phyloP scores from a whole-genome alignment of 2,329 filamentous ascomycete species.

The Xylaria sp. region DNA sequence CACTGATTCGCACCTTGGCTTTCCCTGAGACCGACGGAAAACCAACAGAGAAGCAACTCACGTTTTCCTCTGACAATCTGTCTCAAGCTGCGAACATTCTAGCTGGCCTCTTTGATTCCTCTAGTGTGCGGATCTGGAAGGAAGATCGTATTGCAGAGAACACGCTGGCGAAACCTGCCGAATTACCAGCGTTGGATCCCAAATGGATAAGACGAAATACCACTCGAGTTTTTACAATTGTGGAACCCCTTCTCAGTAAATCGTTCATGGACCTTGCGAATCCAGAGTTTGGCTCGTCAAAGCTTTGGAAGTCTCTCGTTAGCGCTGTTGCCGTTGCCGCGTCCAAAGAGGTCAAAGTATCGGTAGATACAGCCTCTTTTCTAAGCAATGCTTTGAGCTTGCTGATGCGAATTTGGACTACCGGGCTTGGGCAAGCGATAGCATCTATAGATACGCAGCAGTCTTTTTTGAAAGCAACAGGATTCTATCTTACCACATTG shows the following conservation, averaged over 20 bases:
- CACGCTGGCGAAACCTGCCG: slow-evolving; percentile 66
- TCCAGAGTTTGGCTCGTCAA: slow-evolving; percentile 57
- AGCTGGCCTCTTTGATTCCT: slow-evolving; percentile 70
- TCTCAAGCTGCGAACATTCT: slow-evolving; percentile 72
- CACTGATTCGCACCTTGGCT: slow-evolving; percentile 66
- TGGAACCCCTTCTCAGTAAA: slow-evolving; percentile 64
- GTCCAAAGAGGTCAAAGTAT: slow-evolving; percentile 87
- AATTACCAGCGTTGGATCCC: slow-evolving; percentile 82
- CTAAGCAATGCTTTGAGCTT: slow-evolving; percentile 74
- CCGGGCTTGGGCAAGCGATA: slow-evolving; percentile 60
- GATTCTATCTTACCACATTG: slow-evolving; percentile 56
- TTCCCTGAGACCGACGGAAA: slow-evolving; percentile 39
- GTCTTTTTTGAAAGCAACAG: slow-evolving; percentile 61
- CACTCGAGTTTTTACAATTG: slow-evolving; percentile 65
- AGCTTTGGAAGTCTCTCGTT: slow-evolving; percentile 67
- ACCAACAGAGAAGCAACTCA: slow-evolving; percentile 42
- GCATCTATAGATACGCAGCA: slow-evolving; percentile 53
- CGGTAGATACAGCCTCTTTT: slow-evolving; percentile 80
- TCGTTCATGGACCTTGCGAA: slow-evolving; percentile 68
- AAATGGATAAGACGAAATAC: slow-evolving; percentile 85
- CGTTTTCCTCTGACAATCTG: slow-evolving; percentile 52
- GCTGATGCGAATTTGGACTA: slow-evolving; percentile 72
- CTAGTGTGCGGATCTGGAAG: slow-evolving; percentile 69
- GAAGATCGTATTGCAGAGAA: slow-evolving; percentile 71
- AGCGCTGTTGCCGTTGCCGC: slow-evolving; percentile 69